Evolutionary conservation across 2,329 filamentous ascomycete species (phyloP).

Genomic region (Chaetomium strumarium): DNA sequence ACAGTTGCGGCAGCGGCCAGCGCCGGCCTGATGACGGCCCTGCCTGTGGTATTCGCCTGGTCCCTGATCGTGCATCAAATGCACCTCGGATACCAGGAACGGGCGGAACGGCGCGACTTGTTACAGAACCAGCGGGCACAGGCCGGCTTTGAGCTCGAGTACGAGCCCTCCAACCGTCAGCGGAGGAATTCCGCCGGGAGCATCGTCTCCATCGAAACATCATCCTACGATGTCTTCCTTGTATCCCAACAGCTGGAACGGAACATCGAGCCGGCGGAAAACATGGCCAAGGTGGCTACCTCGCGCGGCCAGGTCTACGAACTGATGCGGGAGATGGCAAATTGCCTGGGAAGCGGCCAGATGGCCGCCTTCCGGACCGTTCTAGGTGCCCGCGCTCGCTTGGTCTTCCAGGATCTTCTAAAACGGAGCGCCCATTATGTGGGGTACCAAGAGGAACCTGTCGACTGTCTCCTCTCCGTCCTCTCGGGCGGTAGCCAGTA

Average conservation of each 20-base stretch:
- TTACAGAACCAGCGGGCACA: conserved; percentile 53
- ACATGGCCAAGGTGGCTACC: conserved; percentile 45
- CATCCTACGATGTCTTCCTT: conserved; percentile 54
- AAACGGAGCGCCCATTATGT: conserved; percentile 61
- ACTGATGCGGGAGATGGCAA: conserved; percentile 46
- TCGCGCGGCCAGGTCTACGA: conserved; percentile 48
- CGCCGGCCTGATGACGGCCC: conserved; percentile 54
- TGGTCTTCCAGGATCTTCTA: conserved; percentile 63
- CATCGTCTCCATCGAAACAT: conserved; percentile 56
- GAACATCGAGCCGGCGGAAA: conserved; percentile 46
- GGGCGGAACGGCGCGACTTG: conserved; percentile 55
- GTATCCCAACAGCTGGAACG: conserved; percentile 45
- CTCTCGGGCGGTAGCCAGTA: conserved; percentile 51
- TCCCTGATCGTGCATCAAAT: conserved; percentile 67
- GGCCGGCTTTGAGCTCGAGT: conserved; percentile 49
- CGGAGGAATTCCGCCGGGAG: conserved; percentile 56
- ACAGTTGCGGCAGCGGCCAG: conserved; percentile 59
- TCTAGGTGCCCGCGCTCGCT: conserved; percentile 57
- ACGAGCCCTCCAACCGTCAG: conserved; percentile 30
- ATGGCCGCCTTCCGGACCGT: conserved; percentile 46
- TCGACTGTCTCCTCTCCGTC: conserved; percentile 60
- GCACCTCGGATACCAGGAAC: conserved; percentile 55
- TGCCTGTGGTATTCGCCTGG: conserved; percentile 76
- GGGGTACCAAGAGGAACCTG: conserved; percentile 66
- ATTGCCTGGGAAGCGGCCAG: conserved; percentile 40